phyloP scores from a whole-genome alignment of 73 alveolate species.

The Tetrahymena malaccensis region DNA sequence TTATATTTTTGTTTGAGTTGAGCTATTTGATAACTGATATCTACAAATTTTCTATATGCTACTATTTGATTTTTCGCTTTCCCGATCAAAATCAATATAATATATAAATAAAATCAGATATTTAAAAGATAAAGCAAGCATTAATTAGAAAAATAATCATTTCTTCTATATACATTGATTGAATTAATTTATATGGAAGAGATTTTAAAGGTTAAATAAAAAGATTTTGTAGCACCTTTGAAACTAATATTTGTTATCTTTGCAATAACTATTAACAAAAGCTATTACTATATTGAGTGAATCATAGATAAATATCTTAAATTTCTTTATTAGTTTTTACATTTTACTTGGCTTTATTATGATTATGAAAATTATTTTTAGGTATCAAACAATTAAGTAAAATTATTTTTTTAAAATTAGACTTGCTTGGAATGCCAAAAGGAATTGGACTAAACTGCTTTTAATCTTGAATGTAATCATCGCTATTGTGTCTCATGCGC shows the following conservation, averaged over 20 bases:
- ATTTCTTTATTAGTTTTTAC: no score
- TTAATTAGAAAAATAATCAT: background rate
- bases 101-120: background rate
- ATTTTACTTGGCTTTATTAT: no score
- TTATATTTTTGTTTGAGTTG: no score
- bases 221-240: no score
- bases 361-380: no score
- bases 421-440: background rate
- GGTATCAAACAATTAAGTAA: no score
- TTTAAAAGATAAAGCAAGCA: background rate
- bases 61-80: background rate
- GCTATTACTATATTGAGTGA: no score
- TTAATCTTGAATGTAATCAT: background rate
- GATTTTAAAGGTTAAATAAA: no score
- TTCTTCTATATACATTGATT: background rate
- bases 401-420: background rate
- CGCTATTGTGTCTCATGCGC: background rate
- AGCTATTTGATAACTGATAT: background rate
- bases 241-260: no score
- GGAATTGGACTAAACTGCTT: background rate
- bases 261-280: no score
- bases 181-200: no score
- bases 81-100: background rate
- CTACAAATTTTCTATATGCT: background rate
- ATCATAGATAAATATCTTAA: no score